Percentiles rank a stretch among this genome's conserved stretches.
Evolutionary conservation across 1,284 basidiomycete genomes (phyloP).

Genomic region (Puccinia triticina): DNA sequence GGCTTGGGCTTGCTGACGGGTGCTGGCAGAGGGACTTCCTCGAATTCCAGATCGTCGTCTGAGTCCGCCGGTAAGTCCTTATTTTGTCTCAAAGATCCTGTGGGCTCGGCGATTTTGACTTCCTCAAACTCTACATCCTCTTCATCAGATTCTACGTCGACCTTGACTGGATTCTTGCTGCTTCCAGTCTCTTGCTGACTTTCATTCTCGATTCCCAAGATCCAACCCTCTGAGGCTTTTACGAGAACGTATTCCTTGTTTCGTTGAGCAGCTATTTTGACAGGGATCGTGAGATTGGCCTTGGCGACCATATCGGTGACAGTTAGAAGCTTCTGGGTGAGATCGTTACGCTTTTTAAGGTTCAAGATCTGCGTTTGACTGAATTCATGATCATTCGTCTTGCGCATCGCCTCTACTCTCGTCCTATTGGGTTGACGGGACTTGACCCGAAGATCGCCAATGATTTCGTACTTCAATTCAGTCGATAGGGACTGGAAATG

Average conservation of each 20-base stretch:
- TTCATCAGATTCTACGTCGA: slow-evolving; percentile 68
- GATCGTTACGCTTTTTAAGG: slow-evolving; percentile 81
- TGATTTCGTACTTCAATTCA: slow-evolving; percentile 96
- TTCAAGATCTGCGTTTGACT: slow-evolving; percentile 91
- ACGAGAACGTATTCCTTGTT: slow-evolving; percentile 91
- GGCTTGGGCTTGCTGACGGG: not conserved
- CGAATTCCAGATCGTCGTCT: slow-evolving; percentile 57
- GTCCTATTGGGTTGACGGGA: slow-evolving; percentile 91
- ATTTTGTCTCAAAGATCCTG: slow-evolving; percentile 40
- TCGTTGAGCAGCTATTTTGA: slow-evolving; percentile 88
- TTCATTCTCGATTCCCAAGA: slow-evolving; percentile 77
- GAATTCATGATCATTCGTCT: slow-evolving; percentile 88
- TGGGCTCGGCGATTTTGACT: slow-evolving; percentile 6
- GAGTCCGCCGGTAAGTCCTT: slow-evolving; percentile 52
- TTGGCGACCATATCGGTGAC: slow-evolving; percentile 91
- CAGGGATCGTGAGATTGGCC: slow-evolving; percentile 81
- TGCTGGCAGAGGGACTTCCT: slow-evolving; percentile 56
- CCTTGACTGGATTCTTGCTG: slow-evolving; percentile 79
- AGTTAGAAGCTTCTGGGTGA: slow-evolving; percentile 91
- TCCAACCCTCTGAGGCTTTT: slow-evolving; percentile 87
- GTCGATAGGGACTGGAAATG: slow-evolving; percentile 84
- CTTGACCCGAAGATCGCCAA: slow-evolving; percentile 89
- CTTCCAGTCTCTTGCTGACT: slow-evolving; percentile 66
- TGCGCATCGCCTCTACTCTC: slow-evolving; percentile 85
- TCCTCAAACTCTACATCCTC: slow-evolving; percentile 41